phyloP scores from a whole-genome alignment of 2,329 filamentous ascomycete genomes.

The Chaetomiaceae sp. region DNA sequence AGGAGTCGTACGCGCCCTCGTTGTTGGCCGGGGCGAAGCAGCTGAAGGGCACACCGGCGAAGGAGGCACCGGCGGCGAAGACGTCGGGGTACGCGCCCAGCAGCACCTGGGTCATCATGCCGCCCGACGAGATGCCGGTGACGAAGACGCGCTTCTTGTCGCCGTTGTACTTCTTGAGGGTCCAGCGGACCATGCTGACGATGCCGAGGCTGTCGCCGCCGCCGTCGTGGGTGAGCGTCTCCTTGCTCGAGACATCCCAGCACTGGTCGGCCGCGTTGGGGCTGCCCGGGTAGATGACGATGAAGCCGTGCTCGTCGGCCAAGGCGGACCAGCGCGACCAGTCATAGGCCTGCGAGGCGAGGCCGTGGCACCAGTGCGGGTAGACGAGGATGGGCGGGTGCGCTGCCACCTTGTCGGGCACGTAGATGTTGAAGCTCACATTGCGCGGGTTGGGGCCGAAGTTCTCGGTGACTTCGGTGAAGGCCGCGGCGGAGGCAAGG shows the following conservation, averaged over 20 bases:
- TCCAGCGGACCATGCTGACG: slow-evolving; percentile 50
- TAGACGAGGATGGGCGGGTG: slow-evolving; percentile 50
- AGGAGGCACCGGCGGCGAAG: slow-evolving; percentile 46
- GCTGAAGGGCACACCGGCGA: slow-evolving; percentile 40
- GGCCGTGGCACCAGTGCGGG: slow-evolving; percentile 54
- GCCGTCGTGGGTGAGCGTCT: slow-evolving; percentile 44
- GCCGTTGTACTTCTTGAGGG: slow-evolving; percentile 41
- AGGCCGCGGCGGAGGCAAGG: slow-evolving; percentile 13
- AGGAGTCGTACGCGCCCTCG: slow-evolving; percentile 33
- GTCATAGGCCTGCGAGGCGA: slow-evolving; percentile 44
- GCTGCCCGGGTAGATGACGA: slow-evolving; percentile 40
- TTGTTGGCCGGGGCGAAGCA: slow-evolving; percentile 41
- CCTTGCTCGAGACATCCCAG: slow-evolving; percentile 54
- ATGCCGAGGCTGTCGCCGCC: slow-evolving; percentile 49
- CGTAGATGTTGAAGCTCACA: slow-evolving; percentile 49
- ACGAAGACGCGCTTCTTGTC: slow-evolving; percentile 45
- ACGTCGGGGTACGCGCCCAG: slow-evolving; percentile 48
- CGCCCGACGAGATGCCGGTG: slow-evolving; percentile 48
- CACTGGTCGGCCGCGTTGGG: slow-evolving; percentile 41
- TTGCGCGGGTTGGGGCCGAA: slow-evolving; percentile 47
- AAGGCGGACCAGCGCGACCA: slow-evolving; percentile 49
- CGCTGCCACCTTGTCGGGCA: slow-evolving; percentile 38
- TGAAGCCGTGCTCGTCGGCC: slow-evolving; percentile 50
- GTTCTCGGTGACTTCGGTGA: slow-evolving; percentile 16
- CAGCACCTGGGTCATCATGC: slow-evolving; percentile 53